Base-by-base conservation (phyloP, 768 basidiomycete genomes). In the Royoungia palumana region DNA sequence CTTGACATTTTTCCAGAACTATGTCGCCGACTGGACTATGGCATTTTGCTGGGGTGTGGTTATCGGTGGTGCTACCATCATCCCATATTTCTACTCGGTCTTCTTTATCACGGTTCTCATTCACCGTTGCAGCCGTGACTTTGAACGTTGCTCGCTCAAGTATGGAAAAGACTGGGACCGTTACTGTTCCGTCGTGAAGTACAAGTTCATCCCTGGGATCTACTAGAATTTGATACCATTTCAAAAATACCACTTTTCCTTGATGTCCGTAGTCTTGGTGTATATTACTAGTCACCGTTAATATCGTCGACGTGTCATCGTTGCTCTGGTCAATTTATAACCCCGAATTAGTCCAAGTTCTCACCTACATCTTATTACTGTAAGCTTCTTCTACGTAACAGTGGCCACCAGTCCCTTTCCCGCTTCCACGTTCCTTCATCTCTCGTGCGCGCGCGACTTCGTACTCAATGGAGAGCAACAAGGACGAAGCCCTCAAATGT, bases 151-250 rank as follows among this genome's bases (percentile, higher is more conserved):
- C 69, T 83, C 85, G 3, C 67, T 79, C 57, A 97, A 97, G 72
- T 97, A 96, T 61, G 92, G 91, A 27, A 90, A 94, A 57, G 94
- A 96, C 65, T 96, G 93, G 92, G 89, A 92, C 17, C 79, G 80
- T 42, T 93, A 94, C 67, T 95, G 91, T 69, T 67, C 80, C 52
- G 76, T 91, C 48, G 94, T 96, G 61, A 87, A 83, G 66, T 95
- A 83, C 72, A 91, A 87, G 67, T 96, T 93, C 64, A 91, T 96
- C 38, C 91, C 91, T 16, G 81, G 81, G 32, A 65, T 96, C 51
- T 97, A 94, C 70, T 96, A 77, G 49, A 51, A 35, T 39, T 40
- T 28, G 36, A 54, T 66, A 55, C 45, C 34, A 28, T 39, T 28
- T 54, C 41, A 4, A 50, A 48, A 28, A 47, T 55, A 52, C 11